Conservation (phyloP, 495 filamentous ascomycete species). For the Bathelium albidoporum region DNA sequence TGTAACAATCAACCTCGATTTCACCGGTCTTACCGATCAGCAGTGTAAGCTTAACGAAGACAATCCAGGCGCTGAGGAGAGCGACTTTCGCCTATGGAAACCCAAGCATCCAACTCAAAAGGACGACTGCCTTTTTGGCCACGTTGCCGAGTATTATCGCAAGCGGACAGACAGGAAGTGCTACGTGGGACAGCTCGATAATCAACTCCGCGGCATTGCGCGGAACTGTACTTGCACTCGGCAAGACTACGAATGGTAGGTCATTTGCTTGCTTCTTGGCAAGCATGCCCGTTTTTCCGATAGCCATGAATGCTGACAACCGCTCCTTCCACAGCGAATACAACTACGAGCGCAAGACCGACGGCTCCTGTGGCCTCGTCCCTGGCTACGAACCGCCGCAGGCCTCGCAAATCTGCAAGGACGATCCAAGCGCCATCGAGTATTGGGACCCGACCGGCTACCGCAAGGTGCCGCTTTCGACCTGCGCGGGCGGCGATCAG, state of each 20-base stretch:
- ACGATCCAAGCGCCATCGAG: slow-evolving; percentile 54
- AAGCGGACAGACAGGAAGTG: slow-evolving; percentile 66
- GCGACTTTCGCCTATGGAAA: slow-evolving; percentile 75
- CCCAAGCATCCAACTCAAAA: slow-evolving; percentile 67
- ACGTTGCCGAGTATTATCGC: slow-evolving; percentile 78
- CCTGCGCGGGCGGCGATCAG: slow-evolving; percentile 63
- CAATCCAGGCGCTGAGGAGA: slow-evolving; percentile 42
- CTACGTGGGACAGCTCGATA: slow-evolving; percentile 62
- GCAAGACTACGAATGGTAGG: slow-evolving; percentile 89
- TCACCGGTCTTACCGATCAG: slow-evolving; percentile 59
- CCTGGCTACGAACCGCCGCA: slow-evolving; percentile 57
- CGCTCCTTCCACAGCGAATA: slow-evolving; percentile 56
- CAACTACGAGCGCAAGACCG: slow-evolving; percentile 72
- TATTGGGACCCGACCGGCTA: slow-evolving; percentile 80
- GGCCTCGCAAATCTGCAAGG: slow-evolving; percentile 51
- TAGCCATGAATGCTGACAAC: slow-evolving; percentile 8
- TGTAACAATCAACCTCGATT: slow-evolving; percentile 73
- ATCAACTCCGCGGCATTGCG: slow-evolving; percentile 54
- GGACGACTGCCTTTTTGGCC: slow-evolving; percentile 82
- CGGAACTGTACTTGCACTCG: slow-evolving; percentile 72
- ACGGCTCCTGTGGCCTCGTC: slow-evolving; percentile 68
- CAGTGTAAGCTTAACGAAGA: slow-evolving; percentile 60
- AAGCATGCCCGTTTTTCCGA: slow-evolving; percentile 9
- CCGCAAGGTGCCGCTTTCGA: slow-evolving; percentile 81
- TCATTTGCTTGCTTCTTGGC: slow-evolving; percentile 1